Evolutionary conservation across 306 rosid genomes (phyloP), one percentile per base, ranked within the genome.

Genomic region (Styphnolobium japonicum): DNA sequence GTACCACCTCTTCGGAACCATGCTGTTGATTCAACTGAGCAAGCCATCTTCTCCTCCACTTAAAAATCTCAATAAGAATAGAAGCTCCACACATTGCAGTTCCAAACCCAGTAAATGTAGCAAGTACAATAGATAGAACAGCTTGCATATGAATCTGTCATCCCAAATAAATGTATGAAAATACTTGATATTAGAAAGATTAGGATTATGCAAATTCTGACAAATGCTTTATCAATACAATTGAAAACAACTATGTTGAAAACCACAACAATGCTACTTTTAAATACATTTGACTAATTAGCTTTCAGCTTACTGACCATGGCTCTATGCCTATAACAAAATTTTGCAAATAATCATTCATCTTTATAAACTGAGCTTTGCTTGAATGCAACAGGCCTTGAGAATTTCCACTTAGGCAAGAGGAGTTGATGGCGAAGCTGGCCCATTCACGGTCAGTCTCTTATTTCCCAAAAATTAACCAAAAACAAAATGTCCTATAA

Each of bases 21-120:
- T 14, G 78, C 22, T 60, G 83, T 85, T 73, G 88, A 84, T 77
- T 89, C 40, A 43, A 67, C 67, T 9, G 83, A 71, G 82, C 64
- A 29, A 29, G 73, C 68, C 64, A 23, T 70, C 78, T 65, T 77
- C 80, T 83, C 66, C 86, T 86, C 89, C 89, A 88, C 19, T 70
- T 82, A 49, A 39, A 22, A 39, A 85, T 56, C 90, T 87, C 91
- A 56, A 79, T 65, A 34, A 90, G 61, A 15, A 87, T 7, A 48
- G 89, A 75, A 80, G 78, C 77, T 48, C 88, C 86, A 72, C 88
- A 83, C 97, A 93, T 91, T 27, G 89, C 87, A 36, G 75, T 67
- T 78, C 92, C 98, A 71, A 93, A 90, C 10, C 98, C 97, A n/a
- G 89, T 73, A 33, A 93, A 80, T 21, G 92, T 90, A 73, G 95